Evolutionary conservation across 140 eudicot species (phyloP).

Genomic region (Senecio squalidus): DNA sequence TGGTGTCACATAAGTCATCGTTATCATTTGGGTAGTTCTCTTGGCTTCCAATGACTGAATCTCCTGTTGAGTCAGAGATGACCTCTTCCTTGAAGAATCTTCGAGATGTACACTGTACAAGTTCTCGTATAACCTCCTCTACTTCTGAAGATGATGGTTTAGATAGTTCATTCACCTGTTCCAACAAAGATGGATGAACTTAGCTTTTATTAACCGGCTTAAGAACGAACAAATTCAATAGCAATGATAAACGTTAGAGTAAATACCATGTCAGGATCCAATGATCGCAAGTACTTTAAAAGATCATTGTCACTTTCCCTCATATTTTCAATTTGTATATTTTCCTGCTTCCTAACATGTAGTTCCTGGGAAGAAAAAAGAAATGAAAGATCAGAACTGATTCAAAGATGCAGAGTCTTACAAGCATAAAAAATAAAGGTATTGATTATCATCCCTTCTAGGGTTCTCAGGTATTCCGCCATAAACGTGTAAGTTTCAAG

Average conservation of each 20-base stretch:
- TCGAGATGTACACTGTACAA: conserved; percentile 54
- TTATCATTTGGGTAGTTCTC: conserved; percentile 32
- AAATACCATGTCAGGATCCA: conserved; percentile 76
- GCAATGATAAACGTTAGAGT: not conserved
- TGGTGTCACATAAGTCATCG: conserved; percentile 44
- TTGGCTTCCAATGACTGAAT: conserved; percentile 26
- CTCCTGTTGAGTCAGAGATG: conserved; percentile 20
- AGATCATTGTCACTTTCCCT: conserved; percentile 57
- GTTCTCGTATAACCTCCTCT: conserved; percentile 71
- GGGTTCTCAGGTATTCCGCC: not conserved
- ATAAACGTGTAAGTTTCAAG: too few relatives aligned
- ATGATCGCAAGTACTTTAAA: conserved; percentile 58
- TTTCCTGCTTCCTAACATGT: conserved; percentile 49
- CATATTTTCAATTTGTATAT: conserved; percentile 46
- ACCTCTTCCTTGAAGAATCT: conserved; percentile 51
- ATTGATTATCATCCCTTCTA: not conserved
- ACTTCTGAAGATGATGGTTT: conserved; percentile 77
- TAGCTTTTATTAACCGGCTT: not conserved
- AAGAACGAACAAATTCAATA: not conserved
- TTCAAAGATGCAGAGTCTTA: not conserved
- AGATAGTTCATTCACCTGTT: conserved; percentile 75
- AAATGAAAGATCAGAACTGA: not conserved
- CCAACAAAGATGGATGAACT: conserved; percentile 8
- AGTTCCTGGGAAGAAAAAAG: conserved; percentile 48
- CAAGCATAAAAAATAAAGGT: not conserved